phyloP scores from a whole-genome alignment of 345 rosid genomes.

The Populus tremula region DNA sequence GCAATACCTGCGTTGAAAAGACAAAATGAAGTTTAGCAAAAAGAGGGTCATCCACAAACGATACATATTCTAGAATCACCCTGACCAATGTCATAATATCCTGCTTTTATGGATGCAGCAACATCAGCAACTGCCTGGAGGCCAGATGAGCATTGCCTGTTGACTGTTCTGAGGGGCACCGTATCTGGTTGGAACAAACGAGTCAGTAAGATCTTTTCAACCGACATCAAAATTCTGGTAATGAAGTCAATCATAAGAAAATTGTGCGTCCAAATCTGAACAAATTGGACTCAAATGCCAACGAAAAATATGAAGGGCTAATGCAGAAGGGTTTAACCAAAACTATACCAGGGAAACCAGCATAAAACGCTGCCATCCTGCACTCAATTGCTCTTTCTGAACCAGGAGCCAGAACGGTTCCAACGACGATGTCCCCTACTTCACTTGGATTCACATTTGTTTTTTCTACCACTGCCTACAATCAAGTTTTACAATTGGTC shows the following conservation, averaged over 20 bases:
- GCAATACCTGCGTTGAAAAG: conserved; percentile 59
- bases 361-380: conserved; percentile 88
- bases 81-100: conserved; percentile 77
- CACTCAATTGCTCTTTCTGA: conserved; percentile 80
- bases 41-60: background rate
- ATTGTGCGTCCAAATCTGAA: background rate
- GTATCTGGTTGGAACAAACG: conserved; percentile 43
- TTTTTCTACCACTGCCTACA: conserved; percentile 71
- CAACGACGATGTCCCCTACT: conserved; percentile 90
- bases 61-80: background rate
- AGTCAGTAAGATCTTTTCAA: background rate
- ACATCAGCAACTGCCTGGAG: conserved; percentile 94
- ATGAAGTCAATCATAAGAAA: too few species aligned
- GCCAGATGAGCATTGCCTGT: conserved; percentile 93
- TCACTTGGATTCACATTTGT: conserved; percentile 74
- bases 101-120: conserved; percentile 83
- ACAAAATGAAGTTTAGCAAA: conserved; percentile 11
- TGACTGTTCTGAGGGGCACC: conserved; percentile 84
- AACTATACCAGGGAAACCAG: conserved; percentile 79
- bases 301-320: background rate
- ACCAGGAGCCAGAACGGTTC: conserved; percentile 87
- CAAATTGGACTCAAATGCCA: background rate
- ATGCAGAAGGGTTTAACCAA: background rate
- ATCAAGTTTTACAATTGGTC: background rate
- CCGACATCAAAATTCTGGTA: background rate